These are phyloP conservation scores for Neurospora sp. DNA, from an alignment of 495 filamentous ascomycete genomes.

Conservation along the genomic window DNA sequence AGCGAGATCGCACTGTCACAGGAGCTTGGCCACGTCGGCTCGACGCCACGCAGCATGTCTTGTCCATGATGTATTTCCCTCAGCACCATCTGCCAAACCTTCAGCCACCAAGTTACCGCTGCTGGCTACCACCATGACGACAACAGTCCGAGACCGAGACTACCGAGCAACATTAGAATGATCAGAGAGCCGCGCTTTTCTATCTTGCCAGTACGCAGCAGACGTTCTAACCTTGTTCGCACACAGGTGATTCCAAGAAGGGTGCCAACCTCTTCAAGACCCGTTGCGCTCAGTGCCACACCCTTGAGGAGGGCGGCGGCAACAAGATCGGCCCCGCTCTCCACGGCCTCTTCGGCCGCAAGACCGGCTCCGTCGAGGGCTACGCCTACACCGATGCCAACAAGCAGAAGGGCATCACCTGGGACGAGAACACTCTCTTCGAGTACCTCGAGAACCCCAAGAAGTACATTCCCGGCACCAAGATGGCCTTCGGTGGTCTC, in stretches of 20 bases:
- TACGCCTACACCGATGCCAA: constrained; percentile 99
- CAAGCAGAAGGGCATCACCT: constrained; percentile 87
- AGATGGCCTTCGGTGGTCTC: constrained; percentile 99
- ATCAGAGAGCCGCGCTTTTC: not conserved
- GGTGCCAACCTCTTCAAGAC: constrained; percentile 99
- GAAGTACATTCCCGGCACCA: constrained; percentile 88
- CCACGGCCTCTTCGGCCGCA: constrained; percentile 93
- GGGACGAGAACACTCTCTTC: constrained; percentile 74
- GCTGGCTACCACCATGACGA: not conserved
- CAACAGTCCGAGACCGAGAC: not conserved
- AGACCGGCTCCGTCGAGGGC: constrained; percentile 81
- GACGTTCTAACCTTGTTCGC: constrained; percentile 23
- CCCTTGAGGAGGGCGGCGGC: constrained; percentile 69
- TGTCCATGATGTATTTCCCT: not conserved
- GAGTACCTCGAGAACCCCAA: constrained; percentile 49
- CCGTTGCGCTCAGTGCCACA: constrained; percentile 98
- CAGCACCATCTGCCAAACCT: not conserved
- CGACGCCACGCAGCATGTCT: not conserved
- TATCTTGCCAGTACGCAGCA: not conserved
- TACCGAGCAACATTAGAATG: not conserved
- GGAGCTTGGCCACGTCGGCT: not conserved
- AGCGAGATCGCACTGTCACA: not conserved
- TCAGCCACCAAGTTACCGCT: not conserved
- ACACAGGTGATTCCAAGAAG: constrained; percentile 84
- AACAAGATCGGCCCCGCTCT: constrained; percentile 98